Base-by-base conservation (phyloP, 768 basidiomycete species). In the Cantharellus cinnabarinus region DNA sequence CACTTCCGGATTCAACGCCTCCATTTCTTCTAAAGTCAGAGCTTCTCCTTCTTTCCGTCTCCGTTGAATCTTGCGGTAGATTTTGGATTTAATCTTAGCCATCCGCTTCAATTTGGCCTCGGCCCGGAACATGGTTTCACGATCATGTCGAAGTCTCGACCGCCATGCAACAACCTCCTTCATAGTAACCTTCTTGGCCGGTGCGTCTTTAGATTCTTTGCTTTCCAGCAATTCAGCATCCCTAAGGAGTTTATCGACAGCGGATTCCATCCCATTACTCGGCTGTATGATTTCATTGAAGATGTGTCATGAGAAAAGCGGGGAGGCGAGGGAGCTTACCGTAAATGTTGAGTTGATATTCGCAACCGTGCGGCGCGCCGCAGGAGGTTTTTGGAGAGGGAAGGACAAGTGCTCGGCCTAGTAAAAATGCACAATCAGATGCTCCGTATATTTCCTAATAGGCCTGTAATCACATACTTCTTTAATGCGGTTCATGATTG, bases 1-100 rank as follows among this genome's bases (percentile, higher is more conserved):
- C 44, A 77, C 81, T 57, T 79, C 76, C 41, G 74, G 74, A 60
- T 77, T 76, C n/a, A 73, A 62, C 58, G 70, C 67, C 2, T 68
- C 70, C 2, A 62, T 73, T 70, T 50, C 70, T 37, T 61, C 65
- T 68, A 65, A 68, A 67, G 69, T 73, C 35, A 67, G 70, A 3
- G 68, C 72, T 14, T 82, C 70, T 62, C 79, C 80, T 60, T 82
- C 85, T 52, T 77, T 77, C 66, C 84, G 79, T 67, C 85, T 90
- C 68, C 87, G 77, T 66, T 81, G 82, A 53, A 97, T 75, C 63
- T 84, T 83, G 38, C 91, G 76, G 68, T 90, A 98, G 2, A 88
- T 80, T 71, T 90, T 94, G 68, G 85, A 89, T 74, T 98, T 98
- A 71, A 99, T 99, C 72, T 93, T 97, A 29, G 83, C 79, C 15